Conservation (phyloP, 2,329 filamentous ascomycete species). For the Meredithiella fracta region DNA sequence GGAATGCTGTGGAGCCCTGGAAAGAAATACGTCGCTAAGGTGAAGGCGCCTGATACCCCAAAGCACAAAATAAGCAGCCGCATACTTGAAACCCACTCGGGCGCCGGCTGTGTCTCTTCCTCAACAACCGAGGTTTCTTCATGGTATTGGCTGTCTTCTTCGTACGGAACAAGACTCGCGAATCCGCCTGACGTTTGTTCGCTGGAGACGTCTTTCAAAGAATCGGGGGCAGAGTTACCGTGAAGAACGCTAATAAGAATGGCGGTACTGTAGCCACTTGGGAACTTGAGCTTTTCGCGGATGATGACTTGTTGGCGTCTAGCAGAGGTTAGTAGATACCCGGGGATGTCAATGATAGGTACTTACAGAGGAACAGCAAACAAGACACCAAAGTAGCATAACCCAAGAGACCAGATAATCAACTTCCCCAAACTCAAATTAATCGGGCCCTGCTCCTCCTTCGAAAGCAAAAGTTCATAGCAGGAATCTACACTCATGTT, state of each 20-base stretch:
- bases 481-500: conserved; percentile 44
- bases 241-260: conserved; percentile 85
- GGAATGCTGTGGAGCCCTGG: conserved; percentile 75
- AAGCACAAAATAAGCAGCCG: conserved; percentile 41
- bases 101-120: conserved; percentile 21
- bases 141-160: conserved; percentile 19
- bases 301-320: conserved; percentile 80
- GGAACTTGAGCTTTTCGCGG: conserved; percentile 79
- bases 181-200: conserved; percentile 21
- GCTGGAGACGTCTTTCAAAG: conserved; percentile 6
- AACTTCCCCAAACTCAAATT: conserved; percentile 57
- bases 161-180: conserved; percentile 25
- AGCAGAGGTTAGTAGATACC: not conserved
- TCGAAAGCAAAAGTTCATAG: conserved; percentile 71
- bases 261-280: conserved; percentile 87
- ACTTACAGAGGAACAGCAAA: conserved; percentile 74
- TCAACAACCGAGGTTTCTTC: conserved; percentile 16
- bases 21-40: conserved; percentile 76
- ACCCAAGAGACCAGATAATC: conserved; percentile 76
- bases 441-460: conserved; percentile 64
- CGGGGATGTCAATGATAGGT: conserved; percentile 1
- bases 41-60: conserved; percentile 46
- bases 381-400: conserved; percentile 92
- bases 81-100: conserved; percentile 31
- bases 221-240: conserved; percentile 29